Evolutionary conservation across 345 rosid species (phyloP).

Genomic region (Psidium friedrichsthalianum): DNA sequence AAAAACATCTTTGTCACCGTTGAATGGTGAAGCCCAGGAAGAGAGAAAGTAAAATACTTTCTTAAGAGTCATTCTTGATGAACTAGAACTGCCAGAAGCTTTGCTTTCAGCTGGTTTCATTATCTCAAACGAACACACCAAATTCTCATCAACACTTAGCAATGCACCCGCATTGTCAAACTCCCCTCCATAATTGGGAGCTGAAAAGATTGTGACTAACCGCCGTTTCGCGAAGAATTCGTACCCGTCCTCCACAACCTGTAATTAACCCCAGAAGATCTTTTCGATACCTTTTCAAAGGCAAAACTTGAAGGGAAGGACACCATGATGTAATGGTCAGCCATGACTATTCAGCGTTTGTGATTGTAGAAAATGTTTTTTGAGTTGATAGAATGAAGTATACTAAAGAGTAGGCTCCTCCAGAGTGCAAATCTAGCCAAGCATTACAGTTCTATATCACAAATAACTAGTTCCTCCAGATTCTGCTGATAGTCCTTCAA

Average conservation of each 20-base stretch:
- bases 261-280: conserved; percentile 6
- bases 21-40: not conserved
- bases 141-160: conserved; percentile 59
- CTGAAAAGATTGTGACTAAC: conserved; percentile 91
- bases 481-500: not conserved
- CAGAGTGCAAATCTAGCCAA: not conserved
- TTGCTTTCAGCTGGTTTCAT: conserved; percentile 52
- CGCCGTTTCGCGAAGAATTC: conserved; percentile 86
- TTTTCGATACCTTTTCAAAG: not conserved
- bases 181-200: conserved; percentile 99
- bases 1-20: fast-evolving
- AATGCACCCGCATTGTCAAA: conserved; percentile 95
- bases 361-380: not conserved
- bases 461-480: not conserved
- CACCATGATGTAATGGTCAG: not conserved
- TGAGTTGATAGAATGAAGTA: not conserved
- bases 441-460: not conserved
- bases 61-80: conserved; percentile 25
- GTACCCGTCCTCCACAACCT: conserved; percentile 99
- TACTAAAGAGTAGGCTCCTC: not conserved
- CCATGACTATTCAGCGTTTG: not conserved
- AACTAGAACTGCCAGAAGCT: conserved; percentile 26
- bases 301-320: not conserved
- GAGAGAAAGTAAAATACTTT: conserved; percentile 31
- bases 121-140: conserved; percentile 91